Percentiles rank a stretch among this genome's conserved stretches.
phyloP scores from a whole-genome alignment of 129 eudicot genomes.

The Saussurea involucrata region DNA sequence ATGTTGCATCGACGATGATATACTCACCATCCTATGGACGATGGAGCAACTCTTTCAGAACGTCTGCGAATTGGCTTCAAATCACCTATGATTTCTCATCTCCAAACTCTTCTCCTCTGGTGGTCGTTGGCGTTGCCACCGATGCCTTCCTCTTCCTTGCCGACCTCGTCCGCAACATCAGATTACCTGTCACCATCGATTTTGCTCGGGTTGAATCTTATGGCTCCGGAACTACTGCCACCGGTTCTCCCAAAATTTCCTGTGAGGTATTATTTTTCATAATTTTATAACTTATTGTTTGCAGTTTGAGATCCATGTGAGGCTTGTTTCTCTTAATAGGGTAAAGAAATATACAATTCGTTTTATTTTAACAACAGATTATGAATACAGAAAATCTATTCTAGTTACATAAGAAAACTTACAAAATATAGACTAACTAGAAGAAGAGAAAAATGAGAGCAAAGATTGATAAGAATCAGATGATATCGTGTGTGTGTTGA shows the following conservation, averaged over 20 bases:
- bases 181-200: slow-evolving; percentile 59
- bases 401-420: too few relatives aligned
- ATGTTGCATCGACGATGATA: slow-evolving; percentile 42
- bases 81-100: slow-evolving; percentile 18
- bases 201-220: slow-evolving; percentile 69
- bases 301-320: too few relatives aligned
- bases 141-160: slow-evolving; percentile 89
- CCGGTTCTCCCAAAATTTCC: slow-evolving; percentile 52
- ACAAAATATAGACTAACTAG: too few relatives aligned
- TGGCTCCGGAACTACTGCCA: slow-evolving; percentile 64
- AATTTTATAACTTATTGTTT: too few relatives aligned
- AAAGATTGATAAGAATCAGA: too few relatives aligned
- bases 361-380: too few relatives aligned
- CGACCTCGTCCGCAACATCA: slow-evolving; percentile 66
- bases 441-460: too few relatives aligned
- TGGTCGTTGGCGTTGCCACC: slow-evolving; percentile 80
- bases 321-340: too few relatives aligned
- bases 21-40: slow-evolving; percentile 43
- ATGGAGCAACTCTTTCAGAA: slow-evolving; percentile 28
- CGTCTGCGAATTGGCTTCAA: slow-evolving; percentile 47
- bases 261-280: too few relatives aligned
- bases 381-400: too few relatives aligned
- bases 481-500: too few relatives aligned
- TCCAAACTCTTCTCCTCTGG: slow-evolving; percentile 29
- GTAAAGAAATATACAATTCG: too few relatives aligned